Conservation (phyloP, 805 yeast species). For the Monosporozyma unispora region DNA sequence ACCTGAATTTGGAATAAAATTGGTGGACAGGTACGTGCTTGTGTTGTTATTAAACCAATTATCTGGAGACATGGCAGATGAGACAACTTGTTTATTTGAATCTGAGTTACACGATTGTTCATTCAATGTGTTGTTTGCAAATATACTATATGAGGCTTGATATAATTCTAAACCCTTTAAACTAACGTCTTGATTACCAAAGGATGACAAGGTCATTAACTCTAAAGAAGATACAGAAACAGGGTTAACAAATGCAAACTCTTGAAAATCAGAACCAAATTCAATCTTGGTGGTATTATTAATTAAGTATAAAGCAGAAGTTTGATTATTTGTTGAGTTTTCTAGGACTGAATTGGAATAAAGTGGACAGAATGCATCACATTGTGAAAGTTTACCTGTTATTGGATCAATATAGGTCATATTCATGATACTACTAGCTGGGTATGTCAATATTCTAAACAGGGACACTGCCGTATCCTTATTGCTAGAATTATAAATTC, state of each 20-base stretch:
- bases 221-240: constrained; percentile 53
- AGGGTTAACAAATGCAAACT: constrained; percentile 69
- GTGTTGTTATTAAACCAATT: constrained; percentile 25
- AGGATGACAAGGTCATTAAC: constrained; percentile 54
- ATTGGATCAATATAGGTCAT: constrained; percentile 72
- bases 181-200: constrained; percentile 55
- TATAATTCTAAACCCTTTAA: constrained; percentile 66
- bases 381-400: constrained; percentile 45
- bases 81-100: constrained; percentile 8
- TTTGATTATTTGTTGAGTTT: constrained; percentile 19
- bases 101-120: constrained; percentile 46
- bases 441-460: constrained; percentile 69
- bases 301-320: constrained; percentile 15
- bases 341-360: constrained; percentile 33
- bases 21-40: constrained; percentile 22
- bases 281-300: constrained; percentile 30
- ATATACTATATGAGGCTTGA: constrained; percentile 46
- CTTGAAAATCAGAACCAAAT: constrained; percentile 50
- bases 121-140: constrained; percentile 68
- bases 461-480: constrained; percentile 40
- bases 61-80: constrained; percentile 24
- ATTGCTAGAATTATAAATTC: constrained; percentile 55
- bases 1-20: constrained; percentile 29
- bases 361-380: constrained; percentile 90
- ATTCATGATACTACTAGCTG: constrained; percentile 86